Conservation (phyloP, 2,329 filamentous ascomycete genomes). For the Neonectria neomacrospora region DNA sequence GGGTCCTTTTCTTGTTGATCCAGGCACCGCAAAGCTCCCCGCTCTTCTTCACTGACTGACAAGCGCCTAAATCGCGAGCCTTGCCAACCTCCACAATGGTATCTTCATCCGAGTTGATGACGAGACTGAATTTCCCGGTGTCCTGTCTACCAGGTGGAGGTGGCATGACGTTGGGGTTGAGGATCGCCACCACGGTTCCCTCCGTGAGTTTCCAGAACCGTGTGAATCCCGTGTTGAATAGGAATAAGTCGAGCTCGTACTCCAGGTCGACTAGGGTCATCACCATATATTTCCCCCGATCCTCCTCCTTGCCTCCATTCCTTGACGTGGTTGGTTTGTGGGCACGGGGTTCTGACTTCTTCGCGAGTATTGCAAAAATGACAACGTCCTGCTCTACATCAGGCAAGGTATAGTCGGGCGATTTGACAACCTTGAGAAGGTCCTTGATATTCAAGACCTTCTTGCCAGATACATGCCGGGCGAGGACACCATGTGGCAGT, state of each 20-base stretch:
- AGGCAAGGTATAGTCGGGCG: conserved; percentile 83
- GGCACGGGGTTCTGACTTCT: conserved; percentile 82
- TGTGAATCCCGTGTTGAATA: conserved; percentile 91
- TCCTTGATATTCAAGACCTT: conserved; percentile 83
- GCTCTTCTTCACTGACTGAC: conserved; percentile 85
- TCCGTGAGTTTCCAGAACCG: conserved; percentile 93
- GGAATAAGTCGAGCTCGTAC: conserved; percentile 90
- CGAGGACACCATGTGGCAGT: conserved; percentile 82
- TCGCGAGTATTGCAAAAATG: conserved; percentile 86
- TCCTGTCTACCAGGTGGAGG: conserved; percentile 79
- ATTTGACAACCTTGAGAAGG: conserved; percentile 82
- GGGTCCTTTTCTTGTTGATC: conserved; percentile 88
- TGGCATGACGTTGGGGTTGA: conserved; percentile 93
- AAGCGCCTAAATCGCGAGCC: conserved; percentile 87
- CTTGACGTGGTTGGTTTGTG: conserved; percentile 61
- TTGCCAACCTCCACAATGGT: conserved; percentile 89
- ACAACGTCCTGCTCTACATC: conserved; percentile 89
- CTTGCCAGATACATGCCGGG: conserved; percentile 81
- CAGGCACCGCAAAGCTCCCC: conserved; percentile 83
- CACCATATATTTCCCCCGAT: conserved; percentile 90
- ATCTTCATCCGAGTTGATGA: conserved; percentile 86
- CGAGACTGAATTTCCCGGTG: conserved; percentile 86
- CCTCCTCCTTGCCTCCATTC: conserved; percentile 61
- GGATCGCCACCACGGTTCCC: conserved; percentile 90
- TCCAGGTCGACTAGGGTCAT: conserved; percentile 87